Percentiles rank a stretch among this genome's conserved stretches.
Evolutionary conservation across 352 stramenopile genomes (phyloP).

Genomic region (Phytophthora sansomeana): DNA sequence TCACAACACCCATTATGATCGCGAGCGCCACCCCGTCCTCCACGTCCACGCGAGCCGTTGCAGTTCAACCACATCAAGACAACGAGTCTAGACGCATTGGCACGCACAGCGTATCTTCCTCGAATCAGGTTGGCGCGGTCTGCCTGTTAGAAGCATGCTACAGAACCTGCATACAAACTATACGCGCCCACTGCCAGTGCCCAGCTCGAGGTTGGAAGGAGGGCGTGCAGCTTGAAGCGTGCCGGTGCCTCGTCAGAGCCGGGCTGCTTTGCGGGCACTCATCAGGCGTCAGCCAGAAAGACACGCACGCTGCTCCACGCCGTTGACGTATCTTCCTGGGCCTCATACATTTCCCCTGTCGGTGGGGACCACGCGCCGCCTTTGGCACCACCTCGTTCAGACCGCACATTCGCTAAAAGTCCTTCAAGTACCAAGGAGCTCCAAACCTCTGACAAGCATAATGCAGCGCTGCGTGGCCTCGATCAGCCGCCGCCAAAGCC

Average conservation of each 20-base stretch:
- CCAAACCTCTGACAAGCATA: background rate
- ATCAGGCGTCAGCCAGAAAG: conserved; percentile 7
- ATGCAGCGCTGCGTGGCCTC: conserved; percentile 25
- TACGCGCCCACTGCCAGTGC: too few relatives aligned
- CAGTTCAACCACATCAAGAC: conserved; percentile 5
- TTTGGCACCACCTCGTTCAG: background rate
- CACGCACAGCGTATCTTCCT: too few relatives aligned
- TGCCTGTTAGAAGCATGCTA: too few relatives aligned
- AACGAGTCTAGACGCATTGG: background rate
- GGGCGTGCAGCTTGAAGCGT: too few relatives aligned
- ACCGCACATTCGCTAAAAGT: conserved; percentile 21
- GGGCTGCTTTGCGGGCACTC: background rate
- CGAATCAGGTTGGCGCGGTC: too few relatives aligned
- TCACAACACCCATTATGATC: too few relatives aligned
- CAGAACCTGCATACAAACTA: too few relatives aligned
- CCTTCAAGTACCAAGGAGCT: conserved; percentile 10
- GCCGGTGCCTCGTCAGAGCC: background rate
- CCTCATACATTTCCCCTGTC: background rate
- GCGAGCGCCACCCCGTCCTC: too few relatives aligned
- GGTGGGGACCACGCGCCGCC: background rate
- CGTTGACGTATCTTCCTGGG: conserved; percentile 7
- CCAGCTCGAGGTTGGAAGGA: too few relatives aligned
- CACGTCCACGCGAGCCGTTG: too few relatives aligned
- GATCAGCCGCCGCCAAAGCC: conserved; percentile 12
- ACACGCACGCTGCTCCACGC: conserved; percentile 11